Conservation (phyloP, 2,329 filamentous ascomycete species). For the Monilinia fructicola region DNA sequence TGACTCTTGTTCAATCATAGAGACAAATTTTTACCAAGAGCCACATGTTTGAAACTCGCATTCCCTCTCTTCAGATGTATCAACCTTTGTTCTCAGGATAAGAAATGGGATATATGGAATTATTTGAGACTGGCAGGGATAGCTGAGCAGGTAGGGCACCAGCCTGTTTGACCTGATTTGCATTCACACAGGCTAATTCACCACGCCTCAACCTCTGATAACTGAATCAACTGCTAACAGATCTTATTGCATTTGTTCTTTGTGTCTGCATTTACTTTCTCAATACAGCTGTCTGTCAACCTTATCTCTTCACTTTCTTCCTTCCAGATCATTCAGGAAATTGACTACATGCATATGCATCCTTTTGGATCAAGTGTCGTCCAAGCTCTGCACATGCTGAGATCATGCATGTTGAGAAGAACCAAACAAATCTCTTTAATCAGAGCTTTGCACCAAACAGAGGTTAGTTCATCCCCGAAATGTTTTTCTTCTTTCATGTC, state of each 20-base stretch:
- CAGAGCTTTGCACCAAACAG: not conserved
- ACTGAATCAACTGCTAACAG: not conserved
- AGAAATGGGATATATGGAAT: not conserved
- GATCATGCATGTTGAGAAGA: not conserved
- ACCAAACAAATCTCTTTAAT: too few relatives aligned
- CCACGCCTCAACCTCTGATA: not conserved
- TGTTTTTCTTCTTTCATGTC: not conserved
- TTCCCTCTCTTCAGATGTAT: not conserved
- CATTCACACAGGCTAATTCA: too few relatives aligned
- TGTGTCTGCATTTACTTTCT: too few relatives aligned
- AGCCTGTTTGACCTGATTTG: too few relatives aligned
- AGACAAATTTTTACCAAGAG: not conserved
- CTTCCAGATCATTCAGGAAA: too few relatives aligned
- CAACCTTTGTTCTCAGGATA: not conserved
- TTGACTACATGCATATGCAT: too few relatives aligned
- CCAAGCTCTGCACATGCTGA: not conserved
- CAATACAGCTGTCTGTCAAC: too few relatives aligned
- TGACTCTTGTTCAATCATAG: not conserved
- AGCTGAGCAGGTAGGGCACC: not conserved
- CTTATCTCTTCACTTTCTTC: too few relatives aligned
- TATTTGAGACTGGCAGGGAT: not conserved
- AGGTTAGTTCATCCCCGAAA: too few relatives aligned
- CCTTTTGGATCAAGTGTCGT: too few relatives aligned
- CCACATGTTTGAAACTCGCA: not conserved
- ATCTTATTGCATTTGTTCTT: not conserved